Evolutionary conservation across 2,329 filamentous ascomycete species (phyloP).

Genomic region (Pezicula rhizophila): DNA sequence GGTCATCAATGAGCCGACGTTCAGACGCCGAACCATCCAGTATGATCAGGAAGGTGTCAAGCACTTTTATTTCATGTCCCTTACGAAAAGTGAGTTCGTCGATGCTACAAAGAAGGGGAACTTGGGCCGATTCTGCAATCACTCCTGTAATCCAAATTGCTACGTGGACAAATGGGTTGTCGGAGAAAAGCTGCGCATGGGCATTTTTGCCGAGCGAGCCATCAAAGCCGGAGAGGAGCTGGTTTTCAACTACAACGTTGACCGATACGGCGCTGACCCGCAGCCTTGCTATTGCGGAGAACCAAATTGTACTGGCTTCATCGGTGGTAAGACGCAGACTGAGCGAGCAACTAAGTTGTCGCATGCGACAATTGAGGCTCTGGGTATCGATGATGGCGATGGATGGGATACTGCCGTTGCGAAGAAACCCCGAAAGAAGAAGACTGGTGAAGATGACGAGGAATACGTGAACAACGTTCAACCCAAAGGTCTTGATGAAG

Average conservation of each 20-base stretch:
- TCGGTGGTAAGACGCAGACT: slow-evolving; percentile 96
- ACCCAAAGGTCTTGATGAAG: slow-evolving; percentile 71
- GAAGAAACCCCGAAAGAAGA: slow-evolving; percentile 90
- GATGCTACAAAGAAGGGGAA: slow-evolving; percentile 97
- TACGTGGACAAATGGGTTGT: slow-evolving; percentile 99
- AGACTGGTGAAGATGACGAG: slow-evolving; percentile 83
- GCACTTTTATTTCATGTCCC: slow-evolving; percentile 99
- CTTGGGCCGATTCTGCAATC: slow-evolving; percentile 94
- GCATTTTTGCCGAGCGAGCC: slow-evolving; percentile 85
- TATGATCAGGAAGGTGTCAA: slow-evolving; percentile 97
- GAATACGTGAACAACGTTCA: slow-evolving; percentile 91
- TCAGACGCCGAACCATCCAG: slow-evolving; percentile 82
- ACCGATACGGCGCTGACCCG: slow-evolving; percentile 92
- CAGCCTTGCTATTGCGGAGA: slow-evolving; percentile 97
- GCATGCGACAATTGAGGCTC: slow-evolving; percentile 82
- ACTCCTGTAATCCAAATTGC: slow-evolving; percentile 97
- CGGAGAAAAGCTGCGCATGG: slow-evolving; percentile 95
- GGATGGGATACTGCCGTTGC: slow-evolving; percentile 87
- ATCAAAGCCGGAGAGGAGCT: slow-evolving; percentile 88
- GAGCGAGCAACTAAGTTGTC: slow-evolving; percentile 90
- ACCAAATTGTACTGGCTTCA: slow-evolving; percentile 89
- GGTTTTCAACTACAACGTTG: slow-evolving; percentile 99
- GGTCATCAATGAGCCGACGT: slow-evolving; percentile 88
- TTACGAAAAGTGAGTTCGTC: slow-evolving; percentile 93
- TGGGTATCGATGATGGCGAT: slow-evolving; percentile 89